Base-by-base conservation (phyloP, 768 basidiomycete genomes). In the Scleroderma citrinum region DNA sequence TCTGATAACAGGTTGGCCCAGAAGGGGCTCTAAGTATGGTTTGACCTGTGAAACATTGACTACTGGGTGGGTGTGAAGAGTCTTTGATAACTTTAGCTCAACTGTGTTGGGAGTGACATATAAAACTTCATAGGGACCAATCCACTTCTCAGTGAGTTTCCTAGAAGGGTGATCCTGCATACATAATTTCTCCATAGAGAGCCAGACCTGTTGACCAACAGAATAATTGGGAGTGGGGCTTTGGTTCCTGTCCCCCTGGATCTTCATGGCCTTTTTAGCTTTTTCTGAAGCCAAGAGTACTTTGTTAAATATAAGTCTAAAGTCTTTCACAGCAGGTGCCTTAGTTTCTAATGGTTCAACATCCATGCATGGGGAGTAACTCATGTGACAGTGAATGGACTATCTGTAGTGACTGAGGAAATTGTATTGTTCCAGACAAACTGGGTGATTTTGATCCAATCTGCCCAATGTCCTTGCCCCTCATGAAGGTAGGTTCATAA, bases 91-190 rank as follows among this genome's bases (percentile, higher is more conserved):
- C 42, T 24, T 44, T 4, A 46, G 20, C 37, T 46, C 37, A 8
- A 46, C 45, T 13, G 35, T 12, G 14, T 46, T 46, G 5, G 16
- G 21, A 4, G 59, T 56, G 11, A 65, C 19, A 32, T 53, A 52
- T 19, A 58, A 32, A 3, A 48, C 24, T 24, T 68, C 49, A 49
- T 62, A 69, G 0, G 64, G 68, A 5, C 49, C 24, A 8, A 50
- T 5, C 39, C 48, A 43, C 13, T 17, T 31, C 30, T 43, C 48
- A 0, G 39, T 62, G 47, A 69, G 32, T 48, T 67, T 69, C 39
- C 56, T 56, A 2, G 46, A 39, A 5, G 60, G 57, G 6, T 49
- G 31, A 14, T 60, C 47, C 0, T 49, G 57, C 1, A 29, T 19
- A 11, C n/a, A n/a, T 32, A 13, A 32, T 13, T 32, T 32, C n/a